Evolutionary conservation across 2,329 filamentous ascomycete genomes (phyloP).

Genomic region (Paracamarosporium sp.): DNA sequence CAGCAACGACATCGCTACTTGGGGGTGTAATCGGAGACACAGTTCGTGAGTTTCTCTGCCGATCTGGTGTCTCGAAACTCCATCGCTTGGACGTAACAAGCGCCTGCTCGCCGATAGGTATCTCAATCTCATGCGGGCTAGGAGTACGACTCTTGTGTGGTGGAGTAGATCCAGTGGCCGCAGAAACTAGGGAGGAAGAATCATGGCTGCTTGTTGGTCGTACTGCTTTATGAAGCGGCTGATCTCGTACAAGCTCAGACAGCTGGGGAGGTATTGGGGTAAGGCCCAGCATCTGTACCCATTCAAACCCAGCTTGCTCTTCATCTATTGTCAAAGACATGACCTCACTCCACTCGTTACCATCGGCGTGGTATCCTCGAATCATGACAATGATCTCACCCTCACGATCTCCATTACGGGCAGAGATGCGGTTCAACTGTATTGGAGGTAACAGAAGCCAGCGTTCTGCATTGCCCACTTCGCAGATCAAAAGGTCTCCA

Average conservation of each 20-base stretch:
- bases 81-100: constrained; percentile 55
- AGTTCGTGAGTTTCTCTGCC: constrained; percentile 32
- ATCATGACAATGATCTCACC: constrained; percentile 87
- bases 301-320: constrained; percentile 80
- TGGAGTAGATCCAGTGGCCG: constrained; percentile 37
- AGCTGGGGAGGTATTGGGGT: constrained; percentile 68
- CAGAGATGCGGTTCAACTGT: constrained; percentile 75
- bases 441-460: constrained; percentile 95
- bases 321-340: constrained; percentile 78
- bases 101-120: constrained; percentile 67
- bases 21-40: constrained; percentile 45
- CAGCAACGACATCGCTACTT: constrained; percentile 44
- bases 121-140: constrained; percentile 62
- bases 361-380: constrained; percentile 68
- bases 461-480: constrained; percentile 76
- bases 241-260: constrained; percentile 52
- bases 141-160: constrained; percentile 51
- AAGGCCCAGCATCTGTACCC: constrained; percentile 83
- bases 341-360: constrained; percentile 81
- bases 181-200: constrained; percentile 57
- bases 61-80: constrained; percentile 46
- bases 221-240: constrained; percentile 56
- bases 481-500: constrained; percentile 90
- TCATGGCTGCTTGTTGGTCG: constrained; percentile 58
- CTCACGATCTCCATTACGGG: constrained; percentile 74